Conservation (phyloP, 495 filamentous ascomycete genomes). For the Penicillium flavigenum region DNA sequence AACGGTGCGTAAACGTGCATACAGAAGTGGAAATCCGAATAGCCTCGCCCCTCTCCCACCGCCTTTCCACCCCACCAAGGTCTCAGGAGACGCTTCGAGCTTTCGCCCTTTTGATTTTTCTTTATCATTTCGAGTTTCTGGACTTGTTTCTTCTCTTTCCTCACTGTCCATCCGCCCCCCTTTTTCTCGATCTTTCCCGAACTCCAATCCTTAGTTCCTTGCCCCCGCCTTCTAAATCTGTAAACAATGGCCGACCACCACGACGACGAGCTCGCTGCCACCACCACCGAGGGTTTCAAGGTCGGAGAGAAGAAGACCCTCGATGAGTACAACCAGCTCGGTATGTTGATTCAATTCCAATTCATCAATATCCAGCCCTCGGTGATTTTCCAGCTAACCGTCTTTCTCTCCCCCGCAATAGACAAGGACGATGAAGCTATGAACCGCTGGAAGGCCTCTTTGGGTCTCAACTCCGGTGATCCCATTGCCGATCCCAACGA, state of each 20-base stretch:
- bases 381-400: slow-evolving; percentile 7
- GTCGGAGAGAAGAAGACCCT: slow-evolving; percentile 97
- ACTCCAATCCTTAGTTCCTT: slow-evolving; percentile 11
- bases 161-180: not conserved
- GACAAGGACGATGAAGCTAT: slow-evolving; percentile 85
- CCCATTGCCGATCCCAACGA: slow-evolving; percentile 70
- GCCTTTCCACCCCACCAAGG: slow-evolving; percentile 48
- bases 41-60: slow-evolving; percentile 42
- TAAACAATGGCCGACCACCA: slow-evolving; percentile 65
- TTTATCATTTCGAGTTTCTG: slow-evolving; percentile 4
- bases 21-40: slow-evolving; percentile 25
- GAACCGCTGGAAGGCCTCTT: slow-evolving; percentile 93
- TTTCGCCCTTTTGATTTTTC: slow-evolving; percentile 11
- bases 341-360: slow-evolving; percentile 51
- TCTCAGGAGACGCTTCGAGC: slow-evolving; percentile 25
- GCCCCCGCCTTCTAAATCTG: slow-evolving; percentile 25
- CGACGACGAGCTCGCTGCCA: slow-evolving; percentile 83
- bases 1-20: slow-evolving; percentile 2
- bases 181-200: not conserved
- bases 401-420: slow-evolving; percentile 13
- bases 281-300: slow-evolving; percentile 92
- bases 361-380: not conserved
- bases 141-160: not conserved
- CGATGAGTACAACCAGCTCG: slow-evolving; percentile 86
- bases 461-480: slow-evolving; percentile 71